These are phyloP conservation scores for Pichia gijzeniarum DNA, from an alignment of 805 yeast species.

Conservation along the genomic window DNA sequence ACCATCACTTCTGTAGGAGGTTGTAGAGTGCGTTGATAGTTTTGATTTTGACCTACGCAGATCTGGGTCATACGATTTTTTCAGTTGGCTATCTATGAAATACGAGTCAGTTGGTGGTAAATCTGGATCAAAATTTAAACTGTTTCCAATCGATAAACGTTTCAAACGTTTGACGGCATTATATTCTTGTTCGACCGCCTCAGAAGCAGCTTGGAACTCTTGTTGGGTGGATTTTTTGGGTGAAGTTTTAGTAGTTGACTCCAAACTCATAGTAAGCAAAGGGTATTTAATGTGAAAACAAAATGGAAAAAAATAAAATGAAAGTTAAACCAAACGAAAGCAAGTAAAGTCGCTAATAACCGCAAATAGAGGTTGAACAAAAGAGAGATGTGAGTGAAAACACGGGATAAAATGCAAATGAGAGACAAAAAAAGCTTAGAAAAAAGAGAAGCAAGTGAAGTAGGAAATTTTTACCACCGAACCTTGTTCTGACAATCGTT, in stretches of 20 bases:
- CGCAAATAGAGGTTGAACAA: too few species aligned
- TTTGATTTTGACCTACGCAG: constrained; percentile 9
- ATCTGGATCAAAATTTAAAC: constrained; percentile 63
- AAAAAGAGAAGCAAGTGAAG: too few species aligned
- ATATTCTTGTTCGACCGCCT: constrained; percentile 69
- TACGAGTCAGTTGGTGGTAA: constrained; percentile 34
- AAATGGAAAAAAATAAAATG: too few species aligned
- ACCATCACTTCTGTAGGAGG: not conserved
- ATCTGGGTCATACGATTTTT: not conserved
- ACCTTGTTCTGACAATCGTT: too few species aligned
- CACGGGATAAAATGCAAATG: too few species aligned
- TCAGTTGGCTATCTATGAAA: not conserved
- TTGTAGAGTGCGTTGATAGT: constrained; percentile 6
- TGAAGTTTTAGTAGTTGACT: not conserved
- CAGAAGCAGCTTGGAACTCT: constrained; percentile 56
- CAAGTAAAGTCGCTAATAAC: too few species aligned
- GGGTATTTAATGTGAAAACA: too few species aligned
- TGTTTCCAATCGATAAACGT: constrained; percentile 62
- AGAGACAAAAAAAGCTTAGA: too few species aligned
- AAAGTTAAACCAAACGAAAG: too few species aligned
- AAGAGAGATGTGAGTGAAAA: too few species aligned
- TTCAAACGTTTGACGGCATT: constrained; percentile 69
- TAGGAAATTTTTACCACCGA: too few species aligned
- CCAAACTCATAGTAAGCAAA: too few species aligned
- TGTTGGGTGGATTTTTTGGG: constrained; percentile 26